Evolutionary conservation across 1,139 yeast genomes (phyloP).

Genomic region (Lodderomyces theae): DNA sequence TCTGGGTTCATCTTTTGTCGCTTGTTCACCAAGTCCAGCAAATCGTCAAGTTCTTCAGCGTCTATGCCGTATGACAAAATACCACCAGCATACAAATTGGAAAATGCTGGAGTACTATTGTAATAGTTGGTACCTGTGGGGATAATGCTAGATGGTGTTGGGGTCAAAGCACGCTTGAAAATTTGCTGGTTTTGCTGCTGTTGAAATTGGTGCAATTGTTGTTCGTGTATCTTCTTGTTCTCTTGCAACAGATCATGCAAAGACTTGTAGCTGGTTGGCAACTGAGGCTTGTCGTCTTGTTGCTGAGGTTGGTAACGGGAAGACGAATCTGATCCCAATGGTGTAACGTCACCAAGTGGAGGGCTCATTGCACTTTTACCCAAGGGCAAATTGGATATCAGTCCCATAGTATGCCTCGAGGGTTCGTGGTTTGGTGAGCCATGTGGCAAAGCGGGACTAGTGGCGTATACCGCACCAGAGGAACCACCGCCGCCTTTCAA

Average conservation of each 20-base stretch:
- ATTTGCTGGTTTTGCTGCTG: constrained; percentile 22
- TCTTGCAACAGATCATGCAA: constrained; percentile 18
- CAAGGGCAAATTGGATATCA: constrained; percentile 3
- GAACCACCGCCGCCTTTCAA: constrained; percentile 39
- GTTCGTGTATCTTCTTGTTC: constrained; percentile 21
- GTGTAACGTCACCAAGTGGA: constrained; percentile 1
- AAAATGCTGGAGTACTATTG: constrained; percentile 34
- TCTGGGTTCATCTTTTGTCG: constrained; percentile 23
- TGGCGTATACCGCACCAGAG: constrained; percentile 25
- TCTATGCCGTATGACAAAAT: constrained; percentile 37
- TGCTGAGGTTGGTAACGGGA: constrained; percentile 2
- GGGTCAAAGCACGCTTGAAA: constrained; percentile 22
- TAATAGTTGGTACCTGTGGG: constrained; percentile 24
- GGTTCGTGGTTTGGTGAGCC: constrained; percentile 16
- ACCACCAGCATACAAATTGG: constrained; percentile 41
- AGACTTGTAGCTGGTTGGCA: constrained; percentile 18
- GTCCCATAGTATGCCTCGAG: constrained; percentile 9
- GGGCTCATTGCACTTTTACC: constrained; percentile 6
- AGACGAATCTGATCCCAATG: not conserved
- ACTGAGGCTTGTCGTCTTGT: constrained; percentile 15
- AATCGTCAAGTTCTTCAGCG: constrained; percentile 18
- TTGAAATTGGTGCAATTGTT: constrained; percentile 22
- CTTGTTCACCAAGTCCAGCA: constrained; percentile 22
- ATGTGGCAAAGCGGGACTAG: constrained; percentile 18
- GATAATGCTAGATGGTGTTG: constrained; percentile 21